phyloP scores from a whole-genome alignment of 208 protist genomes.

The Leishmania braziliensis region DNA sequence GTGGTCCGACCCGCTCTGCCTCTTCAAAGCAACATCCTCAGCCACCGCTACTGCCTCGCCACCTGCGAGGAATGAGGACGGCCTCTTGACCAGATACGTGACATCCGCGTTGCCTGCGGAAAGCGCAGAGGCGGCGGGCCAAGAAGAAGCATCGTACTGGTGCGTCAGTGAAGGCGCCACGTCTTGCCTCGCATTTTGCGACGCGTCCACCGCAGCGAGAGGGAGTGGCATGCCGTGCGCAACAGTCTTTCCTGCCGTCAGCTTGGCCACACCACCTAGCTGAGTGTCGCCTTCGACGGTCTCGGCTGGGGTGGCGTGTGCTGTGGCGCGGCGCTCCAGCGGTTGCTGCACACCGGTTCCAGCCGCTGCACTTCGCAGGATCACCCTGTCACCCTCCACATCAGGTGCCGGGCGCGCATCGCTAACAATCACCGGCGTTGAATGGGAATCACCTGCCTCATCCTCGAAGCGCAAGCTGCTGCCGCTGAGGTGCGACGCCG shows the following conservation, averaged over 20 bases:
- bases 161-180: neutral
- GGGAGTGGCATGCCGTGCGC: neutral
- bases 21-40: neutral
- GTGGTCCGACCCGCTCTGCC: neutral
- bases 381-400: neutral
- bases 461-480: conserved; percentile 15
- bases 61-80: neutral
- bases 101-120: neutral
- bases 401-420: neutral
- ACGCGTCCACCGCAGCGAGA: neutral
- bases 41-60: neutral
- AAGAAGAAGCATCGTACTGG: neutral
- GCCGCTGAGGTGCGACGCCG: conserved; percentile 13
- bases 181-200: neutral
- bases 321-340: conserved; percentile 3
- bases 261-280: neutral
- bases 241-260: neutral
- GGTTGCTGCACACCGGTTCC: neutral
- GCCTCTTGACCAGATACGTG: neutral
- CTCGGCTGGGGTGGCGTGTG: conserved; percentile 7
- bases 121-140: neutral
- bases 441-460: conserved; percentile 6
- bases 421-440: conserved; percentile 8
- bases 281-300: neutral
- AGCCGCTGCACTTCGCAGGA: neutral